Evolutionary conservation across 768 basidiomycete species (phyloP), one percentile per base, ranked within the genome.

Genomic region (Crassisporium funariophilum): DNA sequence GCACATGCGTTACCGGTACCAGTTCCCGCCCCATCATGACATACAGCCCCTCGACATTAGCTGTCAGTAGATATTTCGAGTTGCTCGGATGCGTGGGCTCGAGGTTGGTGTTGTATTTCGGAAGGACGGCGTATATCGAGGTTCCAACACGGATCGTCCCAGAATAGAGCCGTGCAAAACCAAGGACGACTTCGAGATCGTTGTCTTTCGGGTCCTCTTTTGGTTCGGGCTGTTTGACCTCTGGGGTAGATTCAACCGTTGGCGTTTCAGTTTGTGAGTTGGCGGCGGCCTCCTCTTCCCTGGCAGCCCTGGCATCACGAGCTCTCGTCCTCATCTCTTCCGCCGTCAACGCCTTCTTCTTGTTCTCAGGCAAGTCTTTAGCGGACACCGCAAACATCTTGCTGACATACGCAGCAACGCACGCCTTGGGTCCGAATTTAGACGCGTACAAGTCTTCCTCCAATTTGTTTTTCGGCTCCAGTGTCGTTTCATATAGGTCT

Each of bases 21-120:
- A 99, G 75, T 60, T 98, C 95, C 34, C 91, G 73, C 2, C 97
- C 97, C 97, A 99, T 98, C 92, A 99, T 98, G 39, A 88, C 80
- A 66, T 98, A 99, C 41, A 99, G 66, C 5, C 82, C 84, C 47
- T 83, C 79, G 11, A 95, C 81, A n/a, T 71, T 74, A 17, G 84
- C 76, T 7, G 72, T 67, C 17, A 77, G 61, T 34, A 94, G 55
- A 58, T 88, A 78, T 50, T 79, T 81, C 11, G 64, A 67, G 67
- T 98, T 98, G 23, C 66, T 61, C 5, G 84, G 79, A 57, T 94
- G 84, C 9, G 70, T 70, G 0, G 89, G 84, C 4, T 72, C 75
- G 13, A 91, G 69, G 2, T 77, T 48, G 15, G 74, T 59, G 54
- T 84, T 79, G 71, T 91, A 98, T 69, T 95, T 98, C 5, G 97